phyloP scores from a whole-genome alignment of 495 filamentous ascomycete genomes.

The Hypoxylon fuscum region DNA sequence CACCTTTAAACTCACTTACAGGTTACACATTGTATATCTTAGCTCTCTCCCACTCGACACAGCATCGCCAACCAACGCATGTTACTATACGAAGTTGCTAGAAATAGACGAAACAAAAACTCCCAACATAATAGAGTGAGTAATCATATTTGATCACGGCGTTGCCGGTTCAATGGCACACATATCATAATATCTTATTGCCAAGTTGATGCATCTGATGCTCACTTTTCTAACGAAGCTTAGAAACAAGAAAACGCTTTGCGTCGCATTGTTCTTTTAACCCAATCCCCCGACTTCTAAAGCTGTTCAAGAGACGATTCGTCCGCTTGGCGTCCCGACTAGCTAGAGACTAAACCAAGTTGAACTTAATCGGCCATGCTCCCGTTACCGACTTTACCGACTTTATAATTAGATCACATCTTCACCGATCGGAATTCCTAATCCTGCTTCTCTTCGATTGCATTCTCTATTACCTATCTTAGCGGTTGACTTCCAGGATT shows the following conservation, averaged over 20 bases:
- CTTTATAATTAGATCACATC: slow-evolving; percentile 22
- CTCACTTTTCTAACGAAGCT: slow-evolving; percentile 12
- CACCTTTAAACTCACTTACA: slow-evolving; percentile 19
- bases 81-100: slow-evolving; percentile 12
- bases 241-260: slow-evolving; percentile 6
- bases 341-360: slow-evolving; percentile 30
- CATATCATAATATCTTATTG: slow-evolving; percentile 21
- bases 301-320: slow-evolving; percentile 15
- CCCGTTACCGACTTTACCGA: slow-evolving; percentile 13
- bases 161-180: slow-evolving; percentile 14
- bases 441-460: neutral
- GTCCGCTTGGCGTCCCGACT: slow-evolving; percentile 34
- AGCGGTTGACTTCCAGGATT: neutral
- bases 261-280: slow-evolving; percentile 34
- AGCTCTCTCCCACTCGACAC: slow-evolving; percentile 25
- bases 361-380: slow-evolving; percentile 17
- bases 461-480: slow-evolving; percentile 1
- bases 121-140: slow-evolving; percentile 27
- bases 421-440: slow-evolving; percentile 28
- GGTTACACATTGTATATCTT: slow-evolving; percentile 32
- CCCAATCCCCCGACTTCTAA: slow-evolving; percentile 25
- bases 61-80: slow-evolving; percentile 18
- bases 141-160: slow-evolving; percentile 16
- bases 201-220: slow-evolving; percentile 26
- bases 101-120: slow-evolving; percentile 6